Conservation (phyloP, 768 basidiomycete species). For the Podaxis sp. region DNA sequence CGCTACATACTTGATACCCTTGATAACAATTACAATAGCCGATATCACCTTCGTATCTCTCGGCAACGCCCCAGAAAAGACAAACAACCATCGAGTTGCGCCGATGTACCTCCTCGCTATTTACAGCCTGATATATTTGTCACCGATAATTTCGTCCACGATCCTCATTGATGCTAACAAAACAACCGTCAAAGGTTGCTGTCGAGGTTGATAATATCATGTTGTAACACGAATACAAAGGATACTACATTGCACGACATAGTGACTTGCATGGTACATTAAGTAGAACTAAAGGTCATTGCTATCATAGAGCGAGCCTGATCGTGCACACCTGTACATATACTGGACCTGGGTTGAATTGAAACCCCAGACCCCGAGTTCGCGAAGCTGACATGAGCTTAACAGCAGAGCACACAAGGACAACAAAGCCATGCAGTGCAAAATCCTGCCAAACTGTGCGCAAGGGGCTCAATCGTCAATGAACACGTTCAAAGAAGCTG, state of each 20-base stretch:
- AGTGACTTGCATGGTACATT: too few relatives aligned
- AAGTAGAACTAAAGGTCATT: too few relatives aligned
- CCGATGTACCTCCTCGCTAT: background rate
- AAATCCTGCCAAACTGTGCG: background rate
- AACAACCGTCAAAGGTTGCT: too few relatives aligned
- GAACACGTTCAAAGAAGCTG: background rate
- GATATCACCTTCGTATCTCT: background rate
- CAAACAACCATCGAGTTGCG: background rate
- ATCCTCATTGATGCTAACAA: too few relatives aligned
- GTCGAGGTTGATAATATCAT: too few relatives aligned
- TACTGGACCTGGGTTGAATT: background rate
- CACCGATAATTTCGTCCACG: background rate
- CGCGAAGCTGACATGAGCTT: background rate
- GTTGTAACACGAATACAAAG: too few relatives aligned
- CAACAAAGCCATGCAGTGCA: background rate
- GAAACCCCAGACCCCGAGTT: background rate
- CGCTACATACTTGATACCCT: constrained; percentile 3
- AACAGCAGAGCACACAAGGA: background rate
- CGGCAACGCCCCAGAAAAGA: background rate
- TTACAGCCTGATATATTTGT: background rate
- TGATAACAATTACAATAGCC: background rate
- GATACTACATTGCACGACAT: too few relatives aligned
- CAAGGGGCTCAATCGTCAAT: background rate
- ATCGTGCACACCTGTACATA: background rate
- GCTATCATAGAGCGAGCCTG: too few relatives aligned